Percentiles rank a stretch among this genome's conserved stretches.
Conservation (phyloP, 345 rosid genomes). For the Toxicodendron radicans region DNA sequence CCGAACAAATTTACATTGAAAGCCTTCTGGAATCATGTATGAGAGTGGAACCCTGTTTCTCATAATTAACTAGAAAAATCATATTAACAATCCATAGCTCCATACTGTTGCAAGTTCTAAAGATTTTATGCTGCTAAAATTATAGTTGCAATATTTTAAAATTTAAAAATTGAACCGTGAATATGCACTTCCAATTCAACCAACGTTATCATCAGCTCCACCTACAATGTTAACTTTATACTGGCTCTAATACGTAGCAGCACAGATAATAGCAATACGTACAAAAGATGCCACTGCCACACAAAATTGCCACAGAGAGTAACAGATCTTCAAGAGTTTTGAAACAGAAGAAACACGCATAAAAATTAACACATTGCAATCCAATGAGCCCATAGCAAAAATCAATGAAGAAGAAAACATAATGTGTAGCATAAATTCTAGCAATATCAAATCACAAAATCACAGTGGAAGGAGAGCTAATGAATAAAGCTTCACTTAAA, state of each 20-base stretch:
- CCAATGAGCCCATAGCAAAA: neutral
- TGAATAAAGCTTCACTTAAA: neutral
- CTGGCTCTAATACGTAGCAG: neutral
- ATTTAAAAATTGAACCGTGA: neutral
- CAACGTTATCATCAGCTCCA: neutral
- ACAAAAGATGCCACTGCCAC: neutral
- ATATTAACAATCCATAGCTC: neutral
- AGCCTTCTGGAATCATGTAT: neutral
- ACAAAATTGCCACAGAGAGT: neutral
- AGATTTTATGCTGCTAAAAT: neutral
- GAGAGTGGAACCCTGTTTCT: neutral
- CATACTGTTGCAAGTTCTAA: neutral
- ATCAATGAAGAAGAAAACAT: neutral
- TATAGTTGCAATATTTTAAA: neutral
- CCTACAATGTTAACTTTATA: neutral
- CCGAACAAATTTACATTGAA: neutral
- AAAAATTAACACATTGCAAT: neutral
- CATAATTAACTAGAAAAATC: neutral
- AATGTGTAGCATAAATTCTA: neutral
- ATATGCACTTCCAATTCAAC: neutral
- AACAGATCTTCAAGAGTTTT: neutral
- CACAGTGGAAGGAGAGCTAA: neutral
- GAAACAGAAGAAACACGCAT: neutral
- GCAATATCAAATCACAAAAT: neutral
- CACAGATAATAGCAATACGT: neutral